A percentile compares a stretch with the other conserved stretches of the same genome.
phyloP scores from a whole-genome alignment of 2,329 filamentous ascomycete species.

The Sporothrix curviconia region DNA sequence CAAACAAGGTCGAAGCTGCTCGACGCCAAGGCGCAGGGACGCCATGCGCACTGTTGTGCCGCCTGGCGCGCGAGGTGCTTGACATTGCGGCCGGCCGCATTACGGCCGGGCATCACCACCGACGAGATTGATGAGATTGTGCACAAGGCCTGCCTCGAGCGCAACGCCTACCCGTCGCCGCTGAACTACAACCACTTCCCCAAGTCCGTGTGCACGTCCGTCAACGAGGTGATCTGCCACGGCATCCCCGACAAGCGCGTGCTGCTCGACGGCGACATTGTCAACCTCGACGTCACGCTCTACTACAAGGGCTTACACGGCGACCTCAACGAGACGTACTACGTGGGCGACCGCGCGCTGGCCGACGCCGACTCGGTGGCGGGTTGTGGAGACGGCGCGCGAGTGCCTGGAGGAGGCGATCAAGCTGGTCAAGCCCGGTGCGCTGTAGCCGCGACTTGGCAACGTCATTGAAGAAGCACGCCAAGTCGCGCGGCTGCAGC shows the following conservation, averaged over 20 bases:
- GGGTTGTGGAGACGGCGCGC: slow-evolving; percentile 83
- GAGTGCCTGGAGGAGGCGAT: slow-evolving; percentile 90
- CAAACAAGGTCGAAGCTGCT: slow-evolving; percentile 80
- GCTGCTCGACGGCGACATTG: slow-evolving; percentile 84
- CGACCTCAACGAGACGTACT: slow-evolving; percentile 97
- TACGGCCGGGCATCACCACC: slow-evolving; percentile 88
- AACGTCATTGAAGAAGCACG: slow-evolving; percentile 93
- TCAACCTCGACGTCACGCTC: slow-evolving; percentile 93
- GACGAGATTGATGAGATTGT: slow-evolving; percentile 93
- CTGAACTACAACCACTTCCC: slow-evolving; percentile 95
- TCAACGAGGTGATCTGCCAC: slow-evolving; percentile 98
- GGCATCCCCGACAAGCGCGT: slow-evolving; percentile 90
- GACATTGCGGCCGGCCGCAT: slow-evolving; percentile 80
- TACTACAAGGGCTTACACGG: slow-evolving; percentile 95
- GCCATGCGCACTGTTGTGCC: slow-evolving; percentile 91
- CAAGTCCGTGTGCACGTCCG: slow-evolving; percentile 93
- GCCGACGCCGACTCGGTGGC: slow-evolving; percentile 79
- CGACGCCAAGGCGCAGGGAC: slow-evolving; percentile 71
- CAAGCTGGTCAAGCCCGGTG: slow-evolving; percentile 85
- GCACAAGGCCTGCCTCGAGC: slow-evolving; percentile 88
- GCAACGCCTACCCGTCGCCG: slow-evolving; percentile 88
- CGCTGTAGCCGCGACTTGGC: slow-evolving; percentile 84
- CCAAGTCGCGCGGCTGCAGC: slow-evolving; percentile 76
- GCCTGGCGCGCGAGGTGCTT: slow-evolving; percentile 79
- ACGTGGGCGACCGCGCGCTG: slow-evolving; percentile 82